Evolutionary conservation across 805 yeast species (phyloP).

Genomic region (Sugiyamaella lignohabitans): DNA sequence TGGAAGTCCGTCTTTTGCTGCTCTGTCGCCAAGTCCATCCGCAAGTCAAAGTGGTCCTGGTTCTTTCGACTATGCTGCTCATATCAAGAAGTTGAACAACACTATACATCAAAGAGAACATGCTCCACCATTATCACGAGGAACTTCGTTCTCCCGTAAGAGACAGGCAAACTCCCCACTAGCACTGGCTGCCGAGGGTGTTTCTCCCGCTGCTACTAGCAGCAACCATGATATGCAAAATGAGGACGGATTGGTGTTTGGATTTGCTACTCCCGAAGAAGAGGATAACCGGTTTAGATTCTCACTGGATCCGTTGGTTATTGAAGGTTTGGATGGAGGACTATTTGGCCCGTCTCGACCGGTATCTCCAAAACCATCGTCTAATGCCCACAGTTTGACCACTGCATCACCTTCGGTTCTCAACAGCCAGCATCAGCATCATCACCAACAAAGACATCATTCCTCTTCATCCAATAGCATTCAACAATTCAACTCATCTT

Average conservation of each 20-base stretch:
- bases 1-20: not conserved
- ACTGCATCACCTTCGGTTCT: slow-evolving; percentile 3
- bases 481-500: not conserved
- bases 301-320: slow-evolving; percentile 43
- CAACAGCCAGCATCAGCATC: not conserved
- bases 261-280: slow-evolving; percentile 12
- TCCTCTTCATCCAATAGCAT: not conserved
- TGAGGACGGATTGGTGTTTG: slow-evolving; percentile 13
- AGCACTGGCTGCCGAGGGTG: slow-evolving; percentile 10
- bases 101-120: slow-evolving; percentile 1
- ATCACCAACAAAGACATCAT: not conserved
- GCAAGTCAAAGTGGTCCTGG: too few relatives aligned
- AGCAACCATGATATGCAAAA: not conserved
- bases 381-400: not conserved
- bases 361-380: slow-evolving; percentile 5
- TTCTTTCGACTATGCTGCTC: slow-evolving; percentile 55
- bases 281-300: slow-evolving; percentile 31
- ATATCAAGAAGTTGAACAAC: slow-evolving; percentile 50
- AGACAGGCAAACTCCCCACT: slow-evolving; percentile 15
- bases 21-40: not conserved
- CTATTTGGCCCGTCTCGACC: slow-evolving; percentile 16
- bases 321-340: slow-evolving; percentile 38
- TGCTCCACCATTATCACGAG: not conserved
- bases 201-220: slow-evolving; percentile 5
- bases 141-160: slow-evolving; percentile 3